Evolutionary conservation across 441 rosid species (phyloP).

Genomic region (Adansonia rubrostipa): DNA sequence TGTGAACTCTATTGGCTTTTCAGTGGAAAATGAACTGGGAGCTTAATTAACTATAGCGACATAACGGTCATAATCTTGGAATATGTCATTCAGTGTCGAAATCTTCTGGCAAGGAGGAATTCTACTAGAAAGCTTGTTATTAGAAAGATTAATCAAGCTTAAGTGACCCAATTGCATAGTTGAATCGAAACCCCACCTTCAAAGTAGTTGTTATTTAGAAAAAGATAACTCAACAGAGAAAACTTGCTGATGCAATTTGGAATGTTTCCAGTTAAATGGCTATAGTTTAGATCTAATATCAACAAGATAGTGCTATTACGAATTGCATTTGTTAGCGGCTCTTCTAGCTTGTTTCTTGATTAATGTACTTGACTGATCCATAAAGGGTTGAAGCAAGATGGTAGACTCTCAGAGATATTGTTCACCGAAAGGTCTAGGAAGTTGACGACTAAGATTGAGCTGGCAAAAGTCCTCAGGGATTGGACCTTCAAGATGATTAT

Average conservation of each 20-base stretch:
- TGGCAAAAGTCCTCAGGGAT: constrained; percentile 22
- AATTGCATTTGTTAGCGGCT: constrained; percentile 22
- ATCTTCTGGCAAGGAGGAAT: not conserved
- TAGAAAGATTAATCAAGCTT: not conserved
- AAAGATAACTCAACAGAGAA: constrained; percentile 10
- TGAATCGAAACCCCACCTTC: not conserved
- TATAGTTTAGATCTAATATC: constrained; percentile 32
- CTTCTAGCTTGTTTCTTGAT: constrained; percentile 24
- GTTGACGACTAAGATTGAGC: not conserved
- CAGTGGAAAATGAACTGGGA: rapidly evolving
- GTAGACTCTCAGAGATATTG: constrained; percentile 13
- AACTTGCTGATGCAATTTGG: constrained; percentile 30
- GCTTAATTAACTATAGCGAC: not conserved
- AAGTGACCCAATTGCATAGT: not conserved
- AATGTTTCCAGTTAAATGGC: constrained; percentile 16
- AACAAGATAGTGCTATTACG: not conserved
- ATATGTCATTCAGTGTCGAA: not conserved
- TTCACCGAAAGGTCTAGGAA: constrained; percentile 32
- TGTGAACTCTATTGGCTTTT: constrained; percentile 18
- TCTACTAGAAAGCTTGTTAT: not conserved
- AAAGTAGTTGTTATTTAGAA: not conserved
- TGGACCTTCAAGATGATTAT: constrained; percentile 33
- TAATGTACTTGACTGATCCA: not conserved
- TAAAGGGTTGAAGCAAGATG: constrained; percentile 18
- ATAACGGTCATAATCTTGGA: not conserved